Evolutionary conservation across 2,329 filamentous ascomycete genomes (phyloP).

Genomic region (Penicillium brevicompactum): DNA sequence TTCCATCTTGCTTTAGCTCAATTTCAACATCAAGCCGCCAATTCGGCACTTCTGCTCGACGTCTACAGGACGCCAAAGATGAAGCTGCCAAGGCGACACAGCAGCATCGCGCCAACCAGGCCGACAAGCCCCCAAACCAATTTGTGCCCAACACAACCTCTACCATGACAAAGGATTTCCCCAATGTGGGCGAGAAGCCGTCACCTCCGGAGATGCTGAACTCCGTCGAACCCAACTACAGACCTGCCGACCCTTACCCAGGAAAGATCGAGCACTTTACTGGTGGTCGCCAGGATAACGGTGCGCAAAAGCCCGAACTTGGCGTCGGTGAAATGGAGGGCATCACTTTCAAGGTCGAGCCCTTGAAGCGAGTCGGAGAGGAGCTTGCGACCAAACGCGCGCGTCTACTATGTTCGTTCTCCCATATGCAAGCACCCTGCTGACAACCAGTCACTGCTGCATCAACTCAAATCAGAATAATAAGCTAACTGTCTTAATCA

Average conservation of each 20-base stretch:
- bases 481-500: conserved; percentile 41
- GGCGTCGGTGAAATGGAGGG: conserved; percentile 86
- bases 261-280: conserved; percentile 68
- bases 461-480: background rate
- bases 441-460: background rate
- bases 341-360: conserved; percentile 83
- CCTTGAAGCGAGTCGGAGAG: conserved; percentile 81
- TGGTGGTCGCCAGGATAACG: conserved; percentile 60
- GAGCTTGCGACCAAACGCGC: conserved; percentile 84
- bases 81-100: conserved; percentile 56
- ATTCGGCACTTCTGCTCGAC: conserved; percentile 36
- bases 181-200: conserved; percentile 58
- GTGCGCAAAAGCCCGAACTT: conserved; percentile 65
- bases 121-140: conserved; percentile 60
- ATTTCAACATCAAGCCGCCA: conserved; percentile 31
- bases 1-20: conserved; percentile 22
- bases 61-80: conserved; percentile 51
- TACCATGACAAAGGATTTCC: conserved; percentile 65
- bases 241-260: conserved; percentile 61
- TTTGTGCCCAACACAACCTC: conserved; percentile 66
- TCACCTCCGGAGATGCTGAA: conserved; percentile 63
- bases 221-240: conserved; percentile 58
- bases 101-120: conserved; percentile 59
- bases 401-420: conserved; percentile 66
- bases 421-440: background rate